Evolutionary conservation across 345 rosid genomes (phyloP), one percentile per base, ranked within the genome.

Genomic region (Rhodamnia argentea): DNA sequence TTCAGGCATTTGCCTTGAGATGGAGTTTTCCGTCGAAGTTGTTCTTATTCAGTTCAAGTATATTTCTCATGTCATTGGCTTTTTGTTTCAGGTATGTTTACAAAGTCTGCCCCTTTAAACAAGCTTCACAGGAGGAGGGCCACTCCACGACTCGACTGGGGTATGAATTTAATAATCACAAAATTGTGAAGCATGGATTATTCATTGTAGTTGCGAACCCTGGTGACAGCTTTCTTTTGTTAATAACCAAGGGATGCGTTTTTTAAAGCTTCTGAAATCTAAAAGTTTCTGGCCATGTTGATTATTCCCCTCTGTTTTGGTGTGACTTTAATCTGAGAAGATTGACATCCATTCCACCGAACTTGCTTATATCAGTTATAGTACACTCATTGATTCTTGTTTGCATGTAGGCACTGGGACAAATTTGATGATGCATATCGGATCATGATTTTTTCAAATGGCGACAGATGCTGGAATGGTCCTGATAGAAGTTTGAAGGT

Each of bases 391-490:
- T 50, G 42, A 29, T 52, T 54, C 47, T 62, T 86, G 60, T 54
- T 26, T 27, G 62, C 60, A 32, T 37, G 32, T 64, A 98, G 99
- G 92, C 89, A 86, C 5, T 97, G 99, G 98, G 95, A 95, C 62
- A 94, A 94, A 88, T 96, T 95, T 42, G 97, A 95, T 87, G 95
- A 93, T 55, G 54, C 85, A 1, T 91, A 94, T 90, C 90, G 89
- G 14, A 56, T 62, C 86, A 93, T 98, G 99, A 70, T 91, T 60
- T 98, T 94, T 88, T 90, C 95, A 85, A 94, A 90, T 87, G 99
- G 99, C 4, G 99, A 94, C 22, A 94, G 84, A 88, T 96, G 99
- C 92, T 96, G 99, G 99, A 98, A 96, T 88, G 99, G 99, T 86
- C 99, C 99, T 9, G 97, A 94, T 88, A 90, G 99, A 92, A 95